Base-by-base conservation (phyloP, 1,139 yeast genomes). In the Candida neerlandica region DNA sequence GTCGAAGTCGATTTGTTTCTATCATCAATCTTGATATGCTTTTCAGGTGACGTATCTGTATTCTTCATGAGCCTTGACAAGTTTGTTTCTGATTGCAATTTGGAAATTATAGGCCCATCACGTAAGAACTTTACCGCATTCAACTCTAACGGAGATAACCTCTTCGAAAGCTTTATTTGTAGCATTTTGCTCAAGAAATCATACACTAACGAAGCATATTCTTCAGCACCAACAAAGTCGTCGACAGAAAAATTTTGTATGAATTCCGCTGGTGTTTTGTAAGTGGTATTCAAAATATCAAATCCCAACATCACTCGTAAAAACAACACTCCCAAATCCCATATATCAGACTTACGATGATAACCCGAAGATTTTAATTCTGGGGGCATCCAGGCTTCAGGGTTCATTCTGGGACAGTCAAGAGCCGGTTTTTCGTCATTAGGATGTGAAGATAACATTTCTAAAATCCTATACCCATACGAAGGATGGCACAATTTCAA, bases 301-400 rank as follows among this genome's bases (percentile, higher is more conserved):
- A 60, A 62, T 7, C 96, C 96, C 41, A 84, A 71, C 63, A 91
- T 81, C 60, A 90, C 77, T 54, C 89, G 82, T 26, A 89, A 71
- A 58, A 94, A 85, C 4, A 89, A 67, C 0, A 89, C 89, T 3
- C 97, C 99, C 45, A 92, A 70, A 58, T 89, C 88, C 97, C 97
- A 94, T 5, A 95, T 86, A 68, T 95, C 99, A 0, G 97, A 85
- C 62, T 90, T 89, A 50, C 86, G 88, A 10, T 86, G 85, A 15
- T 66, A 57, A 12, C 70, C 68, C 0, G 64, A 61, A 41, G 72
- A 69, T 5, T 66, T 61, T 14, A 86, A 59, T 62, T 91, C 97
- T 0, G 98, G 97, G 0, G 97, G 94, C 10, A 68, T 69, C 97
- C 97, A 91, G 0, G 56, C 56, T 5, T 53, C 52, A 0, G 78